These are phyloP conservation scores for Clitopilus passeckerianus DNA, from an alignment of 768 basidiomycete species.

Conservation along the genomic window DNA sequence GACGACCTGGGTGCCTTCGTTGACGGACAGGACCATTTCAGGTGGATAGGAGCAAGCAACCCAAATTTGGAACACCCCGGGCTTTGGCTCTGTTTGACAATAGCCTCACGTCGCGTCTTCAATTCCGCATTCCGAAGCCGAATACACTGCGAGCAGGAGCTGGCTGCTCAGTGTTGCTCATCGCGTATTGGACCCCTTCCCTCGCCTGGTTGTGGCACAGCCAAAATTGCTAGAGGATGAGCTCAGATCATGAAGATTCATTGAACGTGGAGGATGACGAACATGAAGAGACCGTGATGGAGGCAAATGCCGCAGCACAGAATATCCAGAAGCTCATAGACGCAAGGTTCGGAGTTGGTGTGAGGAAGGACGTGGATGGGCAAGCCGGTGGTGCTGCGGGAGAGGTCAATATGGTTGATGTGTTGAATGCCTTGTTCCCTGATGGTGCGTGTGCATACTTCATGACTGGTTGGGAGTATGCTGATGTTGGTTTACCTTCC, in stretches of 20 bases:
- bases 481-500: slow-evolving; percentile 12
- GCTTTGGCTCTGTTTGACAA: neutral
- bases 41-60: neutral
- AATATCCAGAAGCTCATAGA: neutral
- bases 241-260: neutral
- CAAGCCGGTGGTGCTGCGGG: neutral
- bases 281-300: neutral
- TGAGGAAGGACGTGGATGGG: slow-evolving; percentile 26
- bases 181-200: too few relatives aligned
- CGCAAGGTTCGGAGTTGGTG: neutral
- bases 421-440: slow-evolving; percentile 72
- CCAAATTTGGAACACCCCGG: neutral
- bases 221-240: neutral
- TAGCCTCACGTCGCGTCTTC: neutral
- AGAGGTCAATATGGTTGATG: slow-evolving; percentile 18
- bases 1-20: neutral
- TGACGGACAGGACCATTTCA: neutral
- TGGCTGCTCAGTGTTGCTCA: too few relatives aligned
- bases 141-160: neutral
- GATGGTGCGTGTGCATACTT: slow-evolving; percentile 46
- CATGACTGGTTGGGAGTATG: neutral
- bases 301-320: neutral
- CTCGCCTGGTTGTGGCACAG: too few relatives aligned
- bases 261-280: neutral
- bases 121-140: neutral